These are phyloP conservation scores for Tulasnella sp. DNA, from an alignment of 768 basidiomycete genomes.

Conservation along the genomic window DNA sequence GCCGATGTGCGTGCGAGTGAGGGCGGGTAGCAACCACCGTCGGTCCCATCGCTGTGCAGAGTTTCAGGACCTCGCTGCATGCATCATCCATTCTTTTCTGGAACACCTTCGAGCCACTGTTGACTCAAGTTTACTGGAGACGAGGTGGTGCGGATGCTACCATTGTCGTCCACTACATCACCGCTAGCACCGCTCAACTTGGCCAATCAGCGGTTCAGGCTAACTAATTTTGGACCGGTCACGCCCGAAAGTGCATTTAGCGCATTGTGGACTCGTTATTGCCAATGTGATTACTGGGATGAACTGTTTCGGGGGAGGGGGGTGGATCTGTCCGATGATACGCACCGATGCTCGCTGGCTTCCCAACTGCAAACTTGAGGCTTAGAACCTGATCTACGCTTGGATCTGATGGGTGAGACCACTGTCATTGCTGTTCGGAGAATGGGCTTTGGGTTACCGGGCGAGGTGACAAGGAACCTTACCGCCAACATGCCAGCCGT, in stretches of 20 bases:
- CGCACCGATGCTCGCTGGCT: not conserved
- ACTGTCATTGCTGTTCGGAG: not conserved
- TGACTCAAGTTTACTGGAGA: constrained; percentile 1
- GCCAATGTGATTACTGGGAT: not conserved
- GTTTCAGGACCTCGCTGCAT: constrained; percentile 10
- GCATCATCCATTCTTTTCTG: not conserved
- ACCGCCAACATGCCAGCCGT: not conserved
- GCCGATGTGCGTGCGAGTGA: not conserved
- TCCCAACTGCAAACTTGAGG: constrained; percentile 6
- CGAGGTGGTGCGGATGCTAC: not conserved
- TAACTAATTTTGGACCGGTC: not conserved
- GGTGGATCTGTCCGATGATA: not conserved
- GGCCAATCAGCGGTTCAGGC: not conserved
- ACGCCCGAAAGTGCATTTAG: not conserved
- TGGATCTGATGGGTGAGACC: not conserved
- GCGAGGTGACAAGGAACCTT: not conserved
- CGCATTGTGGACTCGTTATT: not conserved
- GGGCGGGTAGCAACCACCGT: not conserved
- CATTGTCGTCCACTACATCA: not conserved
- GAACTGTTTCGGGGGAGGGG: not conserved
- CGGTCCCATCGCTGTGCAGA: not conserved
- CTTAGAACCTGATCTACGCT: not conserved
- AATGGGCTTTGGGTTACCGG: not conserved
- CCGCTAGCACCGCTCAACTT: not conserved
- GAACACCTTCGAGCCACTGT: not conserved